Conservation (phyloP, 441 rosid genomes). For the Gossypium gossypioides region DNA sequence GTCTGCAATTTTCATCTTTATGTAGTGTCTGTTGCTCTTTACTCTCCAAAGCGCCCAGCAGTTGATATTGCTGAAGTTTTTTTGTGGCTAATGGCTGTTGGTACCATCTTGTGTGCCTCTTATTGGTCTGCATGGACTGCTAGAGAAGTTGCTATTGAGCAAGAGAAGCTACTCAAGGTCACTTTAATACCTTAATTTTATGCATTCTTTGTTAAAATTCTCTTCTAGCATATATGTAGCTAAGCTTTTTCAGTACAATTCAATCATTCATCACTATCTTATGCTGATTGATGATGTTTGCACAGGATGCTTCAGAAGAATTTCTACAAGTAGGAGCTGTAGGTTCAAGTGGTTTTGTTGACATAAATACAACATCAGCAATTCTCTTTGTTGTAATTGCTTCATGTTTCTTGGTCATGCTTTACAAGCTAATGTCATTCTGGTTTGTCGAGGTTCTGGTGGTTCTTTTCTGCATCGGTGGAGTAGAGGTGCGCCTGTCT, state of each 20-base stretch:
- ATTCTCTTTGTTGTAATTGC: constrained; percentile 42
- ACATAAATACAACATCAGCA: constrained; percentile 36
- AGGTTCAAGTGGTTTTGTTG: constrained; percentile 32
- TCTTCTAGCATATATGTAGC: not conserved
- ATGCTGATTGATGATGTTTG: not conserved
- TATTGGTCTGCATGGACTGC: constrained; percentile 52
- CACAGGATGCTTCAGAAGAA: constrained; percentile 40
- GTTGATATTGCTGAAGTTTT: constrained; percentile 50
- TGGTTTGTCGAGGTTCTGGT: constrained; percentile 50
- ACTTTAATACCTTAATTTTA: constrained; percentile 13
- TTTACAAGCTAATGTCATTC: constrained; percentile 45
- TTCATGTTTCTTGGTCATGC: constrained; percentile 51
- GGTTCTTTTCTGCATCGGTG: constrained; percentile 47
- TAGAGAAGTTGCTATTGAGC: constrained; percentile 48
- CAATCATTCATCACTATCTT: constrained; percentile 4
- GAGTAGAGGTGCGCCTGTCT: constrained; percentile 32
- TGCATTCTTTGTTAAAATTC: not conserved
- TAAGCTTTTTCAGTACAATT: not conserved
- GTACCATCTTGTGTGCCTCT: constrained; percentile 43
- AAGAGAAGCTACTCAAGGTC: constrained; percentile 44
- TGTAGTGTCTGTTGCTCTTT: constrained; percentile 39
- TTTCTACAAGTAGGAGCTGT: constrained; percentile 17
- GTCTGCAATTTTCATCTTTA: constrained; percentile 1
- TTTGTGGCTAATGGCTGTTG: constrained; percentile 53
- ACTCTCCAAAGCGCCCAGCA: constrained; percentile 43